Base-by-base conservation (phyloP, 441 rosid species). In the Gossypium lobatum region DNA sequence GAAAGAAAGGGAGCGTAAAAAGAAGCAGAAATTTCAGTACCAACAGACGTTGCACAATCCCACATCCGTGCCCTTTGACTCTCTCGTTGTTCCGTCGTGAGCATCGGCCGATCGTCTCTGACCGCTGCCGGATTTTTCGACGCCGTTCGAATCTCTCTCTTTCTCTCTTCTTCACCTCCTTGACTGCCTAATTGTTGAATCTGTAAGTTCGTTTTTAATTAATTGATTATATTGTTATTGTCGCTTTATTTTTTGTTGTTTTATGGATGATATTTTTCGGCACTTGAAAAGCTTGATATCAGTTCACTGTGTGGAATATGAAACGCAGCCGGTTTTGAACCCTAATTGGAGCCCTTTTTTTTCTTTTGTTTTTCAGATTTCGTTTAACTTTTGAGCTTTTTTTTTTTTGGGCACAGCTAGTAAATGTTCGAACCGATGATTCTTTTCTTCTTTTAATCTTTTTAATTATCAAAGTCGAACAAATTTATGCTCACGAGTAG, bases 1-100 rank as follows among this genome's bases (percentile, higher is more conserved):
- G 46, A 54, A 1, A 14, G 9, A 31, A 7, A n/a, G 13, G n/a
- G 28, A 73, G 58, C 2, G 45, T 13, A 48, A 66, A 37, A 72
- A 34, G 64, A 46, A 76, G 52, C 64, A 72, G 71, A 23, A 58
- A 23, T 58, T 58, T 48, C 58, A 77, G 52, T 21, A 53, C 20
- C 13, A 25, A 77, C 8, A 25, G 39, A 77, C 80, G 84, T 74
- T 80, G 88, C 88, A 83, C 91, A 83, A 80, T 87, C 86, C 83
- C 90, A 88, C 83, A 81, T 71, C 80, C 80, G 84, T 54, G 76
- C 75, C 72, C 68, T 66, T 66, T 75, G 59, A 39, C 69, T 14
- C 18, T 55, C 61, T 64, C 63, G 70, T 52, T 2, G 11, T 71
- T 69, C 84, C 80, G 78, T 86, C 73, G 46, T 75, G 62, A 70